Evolutionary conservation across 495 filamentous ascomycete species (phyloP), one percentile per base, ranked within the genome.

Genomic region (Jackrogersella multiformis): DNA sequence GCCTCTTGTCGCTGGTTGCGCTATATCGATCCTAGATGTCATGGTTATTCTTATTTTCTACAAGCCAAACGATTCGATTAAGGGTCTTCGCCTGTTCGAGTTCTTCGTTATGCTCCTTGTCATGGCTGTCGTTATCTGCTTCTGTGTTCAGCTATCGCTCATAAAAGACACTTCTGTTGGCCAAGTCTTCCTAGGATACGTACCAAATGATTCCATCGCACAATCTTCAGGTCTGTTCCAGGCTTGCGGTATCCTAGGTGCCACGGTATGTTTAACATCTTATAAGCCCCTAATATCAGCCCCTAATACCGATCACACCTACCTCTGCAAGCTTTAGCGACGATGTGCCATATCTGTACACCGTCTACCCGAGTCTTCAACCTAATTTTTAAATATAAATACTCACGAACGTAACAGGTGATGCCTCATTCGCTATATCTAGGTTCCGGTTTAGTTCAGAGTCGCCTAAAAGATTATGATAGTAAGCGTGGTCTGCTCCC

Each of bases 371-470:
- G 4, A 26, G n/a, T 24, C 18, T 1, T 3, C 9, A 13, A n/a
- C 10, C 4, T 1, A 48, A 23, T 53, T 8, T 6, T 15, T 16
- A 18, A 28, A 23, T 9, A 2, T 4, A 20, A 4, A 34, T 36
- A n/a, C 56, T 66, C 4, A 64, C 26, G 5, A 10, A 44, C 16
- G 2, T 41, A 9, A 36, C 32, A 74, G 72, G 72, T 97, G 20
- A 97, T 97, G 93, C 93, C 93, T 4, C 93, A 97, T 76, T 92
- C 89, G 48, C 84, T 97, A 26, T 97, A 93, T 70, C 84, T 97
- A 5, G 93, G 93, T n/a, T 92, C 89, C 45, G 93, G 92, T 9
- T 89, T 96, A 45, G 92, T 96, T 0, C 92, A 97, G 75, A 80
- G 90, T 8, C 89, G 93, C 7, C 87, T 97, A 2, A 84, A 85